Evolutionary conservation across 768 basidiomycete genomes (phyloP), one percentile per base, ranked within the genome.

Genomic region (Rubroboletus pulcherrimus): DNA sequence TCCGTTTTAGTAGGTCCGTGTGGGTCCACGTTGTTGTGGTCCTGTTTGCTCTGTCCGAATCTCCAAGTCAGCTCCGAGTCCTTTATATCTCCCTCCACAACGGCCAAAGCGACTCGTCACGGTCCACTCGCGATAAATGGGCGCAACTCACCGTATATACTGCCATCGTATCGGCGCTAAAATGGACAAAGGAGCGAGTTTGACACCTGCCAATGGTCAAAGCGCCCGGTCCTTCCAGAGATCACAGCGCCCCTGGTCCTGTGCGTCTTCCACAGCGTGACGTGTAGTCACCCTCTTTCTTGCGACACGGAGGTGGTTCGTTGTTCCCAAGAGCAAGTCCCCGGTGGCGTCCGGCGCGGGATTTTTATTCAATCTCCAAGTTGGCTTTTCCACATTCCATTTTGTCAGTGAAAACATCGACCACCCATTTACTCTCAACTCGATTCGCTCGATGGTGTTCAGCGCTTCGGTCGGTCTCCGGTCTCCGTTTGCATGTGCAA

Each of bases 1-100:
- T 61, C 70, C 60, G 47, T 64, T 71, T 72, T 72, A 60, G 70
- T 71, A 67, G 70, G 62, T 71, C 58, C 65, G 35, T 71, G 70
- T 71, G 59, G 70, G 70, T 71, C 70, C 70, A 71, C 34, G 17
- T 42, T 72, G 63, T 69, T 71, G 60, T 72, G 71, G 47, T 57
- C 44, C 52, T 71, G 65, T 71, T 71, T 72, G 43, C 53, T 6
- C 62, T 62, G 44, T 51, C 55, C 53, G n/a, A n/a, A 35, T 39
- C 43, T 42, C 35, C 2, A 14, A 0, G 56, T 59, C 41, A 59
- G 51, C 31, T 2, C 14, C 24, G 24, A 24, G 41, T 57, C 15
- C 34, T 56, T 66, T 56, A 50, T 63, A 55, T 59, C 17, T 15
- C 43, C 48, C 44, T 60, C 56, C 53, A 53, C 51, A 12, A 21